Conservation (phyloP, 805 yeast species). For the Saturnispora ahearnii region DNA sequence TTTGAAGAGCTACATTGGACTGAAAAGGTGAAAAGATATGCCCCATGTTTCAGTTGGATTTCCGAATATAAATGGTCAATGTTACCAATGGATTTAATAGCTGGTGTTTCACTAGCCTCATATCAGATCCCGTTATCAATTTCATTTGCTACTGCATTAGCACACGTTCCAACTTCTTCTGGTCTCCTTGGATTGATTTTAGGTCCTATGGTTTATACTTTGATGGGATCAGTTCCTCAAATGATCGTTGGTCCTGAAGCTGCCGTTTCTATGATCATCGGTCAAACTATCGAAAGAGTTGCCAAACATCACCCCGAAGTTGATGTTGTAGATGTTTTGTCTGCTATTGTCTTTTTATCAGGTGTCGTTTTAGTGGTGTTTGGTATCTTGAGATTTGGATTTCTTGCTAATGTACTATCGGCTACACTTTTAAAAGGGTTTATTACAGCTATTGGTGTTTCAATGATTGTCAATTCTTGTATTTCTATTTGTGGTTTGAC, state of each 20-base stretch:
- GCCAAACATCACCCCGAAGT: conserved; percentile 34
- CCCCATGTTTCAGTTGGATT: conserved; percentile 66
- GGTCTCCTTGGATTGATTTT: conserved; percentile 71
- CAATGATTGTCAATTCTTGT: conserved; percentile 70
- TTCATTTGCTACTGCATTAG: conserved; percentile 74
- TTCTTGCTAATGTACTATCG: conserved; percentile 70
- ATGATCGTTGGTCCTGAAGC: conserved; percentile 92
- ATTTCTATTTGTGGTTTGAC: conserved; percentile 66
- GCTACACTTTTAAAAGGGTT: conserved; percentile 74
- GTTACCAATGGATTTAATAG: conserved; percentile 56
- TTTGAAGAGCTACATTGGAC: conserved; percentile 5
- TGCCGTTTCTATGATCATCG: conserved; percentile 74
- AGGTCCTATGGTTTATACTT: conserved; percentile 68
- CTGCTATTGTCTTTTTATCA: conserved; percentile 61
- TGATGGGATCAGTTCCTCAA: conserved; percentile 80
- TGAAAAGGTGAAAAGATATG: conserved; percentile 45
- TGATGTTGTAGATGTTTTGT: conserved; percentile 48
- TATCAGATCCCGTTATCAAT: conserved; percentile 85
- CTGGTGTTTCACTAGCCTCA: conserved; percentile 82
- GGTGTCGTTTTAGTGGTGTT: conserved; percentile 65
- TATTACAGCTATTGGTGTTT: conserved; percentile 74
- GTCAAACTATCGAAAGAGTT: conserved; percentile 62
- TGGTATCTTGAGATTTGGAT: conserved; percentile 81
- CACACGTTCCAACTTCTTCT: conserved; percentile 72
- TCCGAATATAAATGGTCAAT: conserved; percentile 35